A percentile compares a stretch with the other conserved stretches of the same genome.
Conservation (phyloP, 306 rosid species). For the Heteromeles arbutifolia region DNA sequence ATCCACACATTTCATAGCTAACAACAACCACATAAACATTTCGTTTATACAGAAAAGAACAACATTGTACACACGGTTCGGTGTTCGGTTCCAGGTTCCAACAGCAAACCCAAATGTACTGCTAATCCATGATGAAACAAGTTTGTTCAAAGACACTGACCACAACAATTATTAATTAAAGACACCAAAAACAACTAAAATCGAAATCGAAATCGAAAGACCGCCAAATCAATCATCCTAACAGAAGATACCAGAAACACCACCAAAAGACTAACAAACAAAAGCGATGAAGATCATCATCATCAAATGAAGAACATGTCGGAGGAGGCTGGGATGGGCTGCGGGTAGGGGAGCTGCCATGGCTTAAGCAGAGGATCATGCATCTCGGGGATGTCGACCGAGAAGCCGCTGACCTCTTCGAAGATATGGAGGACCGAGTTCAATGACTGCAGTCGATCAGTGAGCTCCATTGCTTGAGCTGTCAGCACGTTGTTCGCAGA, state of each 20-base stretch:
- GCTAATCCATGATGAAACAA: neutral
- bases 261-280: neutral
- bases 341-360: conserved; percentile 55
- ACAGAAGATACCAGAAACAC: neutral
- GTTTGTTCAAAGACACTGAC: neutral
- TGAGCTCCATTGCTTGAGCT: conserved; percentile 57
- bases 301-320: conserved; percentile 48
- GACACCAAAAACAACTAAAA: neutral
- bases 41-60: neutral
- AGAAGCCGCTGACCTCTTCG: conserved; percentile 63
- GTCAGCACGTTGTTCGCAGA: conserved; percentile 52
- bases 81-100: neutral
- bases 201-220: neutral
- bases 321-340: conserved; percentile 44
- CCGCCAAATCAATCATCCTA: neutral
- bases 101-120: neutral
- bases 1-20: too few species aligned
- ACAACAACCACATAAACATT: neutral
- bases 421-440: conserved; percentile 65
- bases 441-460: conserved; percentile 64
- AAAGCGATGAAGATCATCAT: neutral
- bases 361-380: conserved; percentile 67
- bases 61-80: neutral
- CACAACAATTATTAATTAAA: neutral
- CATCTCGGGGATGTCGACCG: conserved; percentile 64